Conservation (phyloP, 768 basidiomycete species). For the Psilocybe cyanescens region DNA sequence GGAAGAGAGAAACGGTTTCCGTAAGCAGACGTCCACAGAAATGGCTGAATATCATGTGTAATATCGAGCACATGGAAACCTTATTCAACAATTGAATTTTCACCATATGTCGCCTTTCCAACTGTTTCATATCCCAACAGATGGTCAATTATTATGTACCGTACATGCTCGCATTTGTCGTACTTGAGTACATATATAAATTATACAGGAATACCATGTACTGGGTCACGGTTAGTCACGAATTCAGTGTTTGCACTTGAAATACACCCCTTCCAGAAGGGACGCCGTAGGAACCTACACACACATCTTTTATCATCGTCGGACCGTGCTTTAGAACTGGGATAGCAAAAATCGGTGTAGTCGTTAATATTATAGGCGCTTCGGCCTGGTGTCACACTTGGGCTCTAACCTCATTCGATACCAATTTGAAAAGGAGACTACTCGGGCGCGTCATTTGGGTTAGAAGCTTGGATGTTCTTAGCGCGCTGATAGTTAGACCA, state of each 20-base stretch:
- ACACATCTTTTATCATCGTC: background rate
- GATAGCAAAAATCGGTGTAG: too few species aligned
- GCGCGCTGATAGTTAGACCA: constrained; percentile 64
- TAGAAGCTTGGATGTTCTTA: constrained; percentile 29
- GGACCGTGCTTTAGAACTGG: background rate
- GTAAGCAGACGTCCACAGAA: background rate
- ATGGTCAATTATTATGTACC: too few species aligned
- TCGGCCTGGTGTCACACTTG: background rate
- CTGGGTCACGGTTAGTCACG: background rate
- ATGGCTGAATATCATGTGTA: background rate
- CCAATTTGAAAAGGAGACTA: background rate
- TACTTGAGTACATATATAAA: background rate
- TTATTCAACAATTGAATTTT: background rate
- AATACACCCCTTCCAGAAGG: background rate
- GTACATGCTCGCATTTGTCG: too few species aligned
- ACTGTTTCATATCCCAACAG: too few species aligned
- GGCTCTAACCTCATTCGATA: background rate
- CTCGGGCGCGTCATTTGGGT: background rate
- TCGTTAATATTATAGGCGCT: background rate
- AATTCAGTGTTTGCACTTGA: background rate
- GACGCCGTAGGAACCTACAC: background rate
- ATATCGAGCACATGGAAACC: background rate
- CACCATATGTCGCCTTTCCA: background rate
- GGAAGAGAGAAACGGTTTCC: constrained; percentile 10
- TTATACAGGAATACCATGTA: background rate